phyloP scores from a whole-genome alignment of 139 green algal species.

The Chloropicon primus region DNA sequence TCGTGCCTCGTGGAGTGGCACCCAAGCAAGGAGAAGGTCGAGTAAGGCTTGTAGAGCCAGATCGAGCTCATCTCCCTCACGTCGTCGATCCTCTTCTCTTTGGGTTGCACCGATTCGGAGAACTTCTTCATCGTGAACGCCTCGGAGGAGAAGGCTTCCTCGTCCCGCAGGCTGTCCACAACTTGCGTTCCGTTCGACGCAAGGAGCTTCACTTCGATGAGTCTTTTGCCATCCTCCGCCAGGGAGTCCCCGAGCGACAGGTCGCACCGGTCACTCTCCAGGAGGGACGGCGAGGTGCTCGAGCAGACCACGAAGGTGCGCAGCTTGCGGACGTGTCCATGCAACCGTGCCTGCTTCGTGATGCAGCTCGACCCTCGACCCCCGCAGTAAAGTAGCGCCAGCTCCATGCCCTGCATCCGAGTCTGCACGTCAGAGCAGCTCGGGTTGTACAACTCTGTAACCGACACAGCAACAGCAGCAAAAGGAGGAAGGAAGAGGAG shows the following conservation, averaged over 20 bases:
- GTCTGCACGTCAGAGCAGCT: background rate
- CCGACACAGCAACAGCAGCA: too few species aligned
- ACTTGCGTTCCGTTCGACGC: background rate
- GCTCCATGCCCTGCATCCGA: background rate
- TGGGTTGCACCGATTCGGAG: background rate
- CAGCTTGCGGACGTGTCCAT: background rate
- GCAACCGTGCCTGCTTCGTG: background rate
- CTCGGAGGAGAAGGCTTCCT: background rate
- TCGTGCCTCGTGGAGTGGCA: background rate
- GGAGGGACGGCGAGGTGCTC: background rate
- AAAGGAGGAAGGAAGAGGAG: background rate
- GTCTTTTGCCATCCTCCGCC: background rate
- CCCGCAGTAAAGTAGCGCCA: background rate
- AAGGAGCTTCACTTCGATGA: background rate
- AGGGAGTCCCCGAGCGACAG: background rate
- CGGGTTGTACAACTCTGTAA: background rate
- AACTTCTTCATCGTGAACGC: background rate
- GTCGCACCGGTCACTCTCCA: background rate
- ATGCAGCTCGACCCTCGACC: background rate
- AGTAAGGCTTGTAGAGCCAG: background rate
- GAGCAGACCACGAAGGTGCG: background rate
- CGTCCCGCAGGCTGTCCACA: background rate
- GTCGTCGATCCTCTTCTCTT: background rate
- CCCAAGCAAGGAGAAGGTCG: background rate
- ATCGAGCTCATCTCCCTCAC: background rate